phyloP scores from a whole-genome alignment of 805 yeast genomes.

The Ogataea allantospora region DNA sequence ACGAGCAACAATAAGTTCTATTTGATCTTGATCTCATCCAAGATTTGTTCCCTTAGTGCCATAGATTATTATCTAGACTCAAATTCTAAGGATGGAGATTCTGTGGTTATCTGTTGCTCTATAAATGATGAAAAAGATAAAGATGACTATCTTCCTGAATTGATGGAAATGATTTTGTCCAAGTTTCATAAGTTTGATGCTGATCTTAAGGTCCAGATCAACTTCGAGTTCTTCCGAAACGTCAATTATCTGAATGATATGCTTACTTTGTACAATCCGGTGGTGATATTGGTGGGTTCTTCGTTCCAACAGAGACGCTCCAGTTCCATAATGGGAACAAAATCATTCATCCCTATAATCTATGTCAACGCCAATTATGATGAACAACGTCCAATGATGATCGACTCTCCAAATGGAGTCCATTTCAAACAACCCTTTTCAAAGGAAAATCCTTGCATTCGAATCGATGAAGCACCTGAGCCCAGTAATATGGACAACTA shows the following conservation, averaged over 20 bases:
- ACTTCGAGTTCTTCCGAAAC: conserved; percentile 54
- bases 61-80: conserved; percentile 60
- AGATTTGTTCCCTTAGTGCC: conserved; percentile 72
- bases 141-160: conserved; percentile 26
- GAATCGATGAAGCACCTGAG: conserved; percentile 13
- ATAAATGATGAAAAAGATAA: conserved; percentile 24
- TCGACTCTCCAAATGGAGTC: conserved; percentile 22
- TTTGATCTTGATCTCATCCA: conserved; percentile 59
- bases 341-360: conserved; percentile 28
- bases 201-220: conserved; percentile 42
- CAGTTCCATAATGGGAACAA: conserved; percentile 28
- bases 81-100: conserved; percentile 60
- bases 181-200: conserved; percentile 31
- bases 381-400: conserved; percentile 7
- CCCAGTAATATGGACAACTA: too few relatives aligned
- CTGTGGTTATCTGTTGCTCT: conserved; percentile 47
- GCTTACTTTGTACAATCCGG: conserved; percentile 58
- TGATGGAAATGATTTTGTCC: conserved; percentile 42
- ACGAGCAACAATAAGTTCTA: conserved; percentile 24
- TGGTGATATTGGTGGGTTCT: conserved; percentile 45
- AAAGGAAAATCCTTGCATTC: conserved; percentile 15
- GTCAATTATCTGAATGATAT: conserved; percentile 54
- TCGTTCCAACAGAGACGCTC: conserved; percentile 26
- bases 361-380: conserved; percentile 22
- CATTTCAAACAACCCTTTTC: conserved; percentile 25